These are phyloP conservation scores for Xylaria curta DNA, from an alignment of 495 filamentous ascomycete genomes.

Conservation along the genomic window DNA sequence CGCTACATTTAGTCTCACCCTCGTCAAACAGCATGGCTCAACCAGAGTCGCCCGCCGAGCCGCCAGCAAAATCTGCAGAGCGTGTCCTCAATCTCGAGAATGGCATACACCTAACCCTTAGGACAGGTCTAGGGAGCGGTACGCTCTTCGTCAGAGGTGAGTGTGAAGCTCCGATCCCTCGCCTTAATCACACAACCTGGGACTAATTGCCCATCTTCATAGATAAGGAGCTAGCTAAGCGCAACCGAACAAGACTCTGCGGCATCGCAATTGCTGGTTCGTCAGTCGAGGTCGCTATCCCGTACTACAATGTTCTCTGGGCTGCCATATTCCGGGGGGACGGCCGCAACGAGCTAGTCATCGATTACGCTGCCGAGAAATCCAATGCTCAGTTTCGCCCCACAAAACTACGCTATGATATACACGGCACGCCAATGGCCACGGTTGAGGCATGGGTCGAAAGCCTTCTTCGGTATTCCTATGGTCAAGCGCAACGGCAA, in stretches of 20 bases:
- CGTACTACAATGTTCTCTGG: constrained; percentile 86
- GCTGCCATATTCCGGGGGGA: constrained; percentile 78
- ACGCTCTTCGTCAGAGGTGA: constrained; percentile 35
- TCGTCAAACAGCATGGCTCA: constrained; percentile 13
- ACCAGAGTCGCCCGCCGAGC: neutral
- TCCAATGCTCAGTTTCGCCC: constrained; percentile 64
- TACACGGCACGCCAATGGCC: constrained; percentile 42
- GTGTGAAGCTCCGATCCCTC: neutral
- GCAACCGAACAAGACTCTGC: constrained; percentile 31
- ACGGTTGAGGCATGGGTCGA: constrained; percentile 65
- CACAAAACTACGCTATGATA: constrained; percentile 64
- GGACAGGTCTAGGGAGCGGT: constrained; percentile 20
- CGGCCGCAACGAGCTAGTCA: constrained; percentile 62
- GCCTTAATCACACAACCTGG: neutral
- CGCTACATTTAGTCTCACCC: constrained; percentile 12
- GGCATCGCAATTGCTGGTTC: constrained; percentile 35
- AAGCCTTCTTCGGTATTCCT: constrained; percentile 70
- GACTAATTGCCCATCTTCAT: constrained; percentile 23
- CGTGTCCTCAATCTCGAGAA: constrained; percentile 28
- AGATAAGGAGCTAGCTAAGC: constrained; percentile 33
- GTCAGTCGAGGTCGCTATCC: constrained; percentile 53
- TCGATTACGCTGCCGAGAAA: constrained; percentile 71
- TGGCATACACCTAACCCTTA: constrained; percentile 31
- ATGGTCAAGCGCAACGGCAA: constrained; percentile 67
- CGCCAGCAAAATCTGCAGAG: neutral